Evolutionary conservation across 1,284 basidiomycete genomes (phyloP).

Genomic region (Violaceomyces palustris): DNA sequence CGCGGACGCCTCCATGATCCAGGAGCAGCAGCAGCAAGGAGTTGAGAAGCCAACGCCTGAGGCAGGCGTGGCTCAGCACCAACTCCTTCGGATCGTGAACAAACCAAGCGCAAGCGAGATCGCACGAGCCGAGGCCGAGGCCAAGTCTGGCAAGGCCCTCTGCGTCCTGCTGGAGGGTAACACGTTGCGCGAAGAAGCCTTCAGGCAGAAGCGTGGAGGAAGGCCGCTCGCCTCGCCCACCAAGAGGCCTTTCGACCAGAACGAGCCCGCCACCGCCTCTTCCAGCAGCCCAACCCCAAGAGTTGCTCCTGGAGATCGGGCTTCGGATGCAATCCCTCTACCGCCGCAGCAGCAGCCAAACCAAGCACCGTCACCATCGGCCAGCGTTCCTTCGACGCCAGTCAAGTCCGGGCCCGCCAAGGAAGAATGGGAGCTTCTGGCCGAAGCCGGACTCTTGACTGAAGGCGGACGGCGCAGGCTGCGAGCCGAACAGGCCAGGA

Average conservation of each 20-base stretch:
- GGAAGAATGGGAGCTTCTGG: slow-evolving; percentile 37
- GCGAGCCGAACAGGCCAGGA: slow-evolving; percentile 21
- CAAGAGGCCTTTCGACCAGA: slow-evolving; percentile 7
- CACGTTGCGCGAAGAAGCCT: slow-evolving; percentile 31
- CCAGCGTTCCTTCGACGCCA: not conserved
- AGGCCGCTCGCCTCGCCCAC: slow-evolving; percentile 13
- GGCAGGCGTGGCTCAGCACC: slow-evolving; percentile 12
- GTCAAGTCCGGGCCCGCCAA: slow-evolving; percentile 21
- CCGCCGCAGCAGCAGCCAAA: not conserved
- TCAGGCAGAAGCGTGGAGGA: slow-evolving; percentile 37
- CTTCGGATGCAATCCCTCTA: no score
- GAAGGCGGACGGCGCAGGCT: slow-evolving; percentile 32
- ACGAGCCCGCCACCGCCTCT: not conserved
- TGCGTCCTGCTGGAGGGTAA: slow-evolving; percentile 34
- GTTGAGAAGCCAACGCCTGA: slow-evolving; percentile 1
- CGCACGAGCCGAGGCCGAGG: slow-evolving; percentile 10
- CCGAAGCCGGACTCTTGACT: slow-evolving; percentile 34
- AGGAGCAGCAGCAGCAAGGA: not conserved
- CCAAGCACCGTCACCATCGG: not conserved
- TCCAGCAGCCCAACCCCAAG: no score
- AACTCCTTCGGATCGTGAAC: slow-evolving; percentile 28
- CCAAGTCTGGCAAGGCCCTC: slow-evolving; percentile 9
- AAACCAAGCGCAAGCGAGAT: slow-evolving; percentile 14
- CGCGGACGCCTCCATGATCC: slow-evolving; percentile 13
- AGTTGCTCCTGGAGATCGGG: no score